phyloP scores from a whole-genome alignment of 164 flowering plant species.

The Nelumbo lutea region DNA sequence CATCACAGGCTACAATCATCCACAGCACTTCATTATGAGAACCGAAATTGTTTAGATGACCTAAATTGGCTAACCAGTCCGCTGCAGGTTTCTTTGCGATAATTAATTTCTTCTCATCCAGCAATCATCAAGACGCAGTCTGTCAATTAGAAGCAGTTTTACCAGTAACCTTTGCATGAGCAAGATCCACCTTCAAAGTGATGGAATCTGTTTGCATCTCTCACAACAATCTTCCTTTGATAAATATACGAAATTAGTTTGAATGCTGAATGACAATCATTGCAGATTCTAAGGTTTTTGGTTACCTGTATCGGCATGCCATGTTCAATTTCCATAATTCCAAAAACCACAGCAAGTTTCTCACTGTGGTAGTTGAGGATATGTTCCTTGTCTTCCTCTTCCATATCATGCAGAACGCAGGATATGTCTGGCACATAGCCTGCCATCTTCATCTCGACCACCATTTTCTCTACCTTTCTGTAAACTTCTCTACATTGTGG shows the following conservation, averaged over 20 bases:
- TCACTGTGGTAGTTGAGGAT: conserved; percentile 33
- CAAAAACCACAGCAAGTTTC: conserved; percentile 43
- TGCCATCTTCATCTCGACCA: conserved; percentile 36
- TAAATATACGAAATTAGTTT: conserved; percentile 29
- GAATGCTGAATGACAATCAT: conserved; percentile 38
- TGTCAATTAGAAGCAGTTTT: background rate
- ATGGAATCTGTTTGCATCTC: conserved; percentile 25
- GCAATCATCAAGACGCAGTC: background rate
- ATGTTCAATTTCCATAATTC: conserved; percentile 27
- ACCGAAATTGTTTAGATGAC: too few relatives aligned
- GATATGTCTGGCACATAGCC: conserved; percentile 35
- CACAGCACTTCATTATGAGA: too few relatives aligned
- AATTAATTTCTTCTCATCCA: background rate
- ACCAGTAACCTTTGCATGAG: conserved; percentile 34
- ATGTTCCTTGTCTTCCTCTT: conserved; percentile 41
- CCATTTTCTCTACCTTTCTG: conserved; percentile 22
- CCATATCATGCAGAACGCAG: conserved; percentile 38
- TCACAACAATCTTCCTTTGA: conserved; percentile 23
- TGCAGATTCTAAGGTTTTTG: conserved; percentile 32
- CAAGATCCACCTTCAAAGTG: conserved; percentile 20
- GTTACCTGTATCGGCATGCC: conserved; percentile 29
- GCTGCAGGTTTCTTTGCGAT: background rate
- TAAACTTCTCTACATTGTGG: conserved; percentile 24
- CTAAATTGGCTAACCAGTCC: too few relatives aligned
- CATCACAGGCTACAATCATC: too few relatives aligned